A percentile compares a stretch with the other conserved stretches of the same genome.
Evolutionary conservation across 257 asterid species (phyloP).

Genomic region (Capsicum chinense): DNA sequence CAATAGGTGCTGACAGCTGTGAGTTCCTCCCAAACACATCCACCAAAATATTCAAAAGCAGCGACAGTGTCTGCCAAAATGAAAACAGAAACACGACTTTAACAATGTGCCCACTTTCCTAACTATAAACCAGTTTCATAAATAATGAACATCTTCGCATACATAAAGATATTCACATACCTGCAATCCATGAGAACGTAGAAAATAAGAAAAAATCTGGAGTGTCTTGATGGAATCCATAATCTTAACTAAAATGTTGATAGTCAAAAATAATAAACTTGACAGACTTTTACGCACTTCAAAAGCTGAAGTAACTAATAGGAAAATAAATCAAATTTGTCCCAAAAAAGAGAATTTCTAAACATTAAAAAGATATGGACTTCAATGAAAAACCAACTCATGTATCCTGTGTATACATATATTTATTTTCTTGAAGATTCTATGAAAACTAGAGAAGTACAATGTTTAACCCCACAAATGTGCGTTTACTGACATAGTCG

Average conservation of each 20-base stretch:
- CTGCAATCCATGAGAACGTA: background rate
- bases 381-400: background rate
- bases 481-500: no score
- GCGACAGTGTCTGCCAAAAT: constrained; percentile 59
- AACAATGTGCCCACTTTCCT: no score
- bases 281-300: background rate
- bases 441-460: background rate
- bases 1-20: constrained; percentile 69
- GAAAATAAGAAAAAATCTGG: background rate
- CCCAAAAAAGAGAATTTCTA: background rate
- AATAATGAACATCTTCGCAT: background rate
- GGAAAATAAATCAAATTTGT: background rate
- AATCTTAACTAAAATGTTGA: background rate
- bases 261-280: background rate
- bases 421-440: background rate
- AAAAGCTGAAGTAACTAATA: background rate
- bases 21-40: constrained; percentile 95
- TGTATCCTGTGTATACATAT: background rate
- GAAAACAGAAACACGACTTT: no score
- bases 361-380: background rate
- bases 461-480: background rate
- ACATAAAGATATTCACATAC: no score
- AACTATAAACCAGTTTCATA: background rate
- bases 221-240: background rate
- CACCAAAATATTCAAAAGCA: constrained; percentile 69